A percentile compares a stretch with the other conserved stretches of the same genome.
These are phyloP conservation scores for Wallacemonas sp. DNA, from an alignment of 208 protist species.

Conservation along the genomic window DNA sequence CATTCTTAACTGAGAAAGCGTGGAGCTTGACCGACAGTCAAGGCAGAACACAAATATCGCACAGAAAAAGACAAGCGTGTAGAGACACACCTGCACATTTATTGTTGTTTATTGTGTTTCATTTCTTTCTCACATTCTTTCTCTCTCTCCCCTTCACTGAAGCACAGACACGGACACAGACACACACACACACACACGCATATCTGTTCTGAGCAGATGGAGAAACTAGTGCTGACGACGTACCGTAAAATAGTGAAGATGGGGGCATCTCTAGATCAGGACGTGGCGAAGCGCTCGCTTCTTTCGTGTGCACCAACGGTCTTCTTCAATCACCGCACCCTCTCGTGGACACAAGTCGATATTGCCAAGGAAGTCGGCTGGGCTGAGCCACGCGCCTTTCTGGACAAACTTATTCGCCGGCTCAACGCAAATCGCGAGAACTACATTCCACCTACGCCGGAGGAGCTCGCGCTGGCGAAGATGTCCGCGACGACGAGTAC, in stretches of 20 bases:
- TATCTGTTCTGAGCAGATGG: too few species aligned
- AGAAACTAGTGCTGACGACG: constrained; percentile 69
- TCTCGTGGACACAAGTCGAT: constrained; percentile 53
- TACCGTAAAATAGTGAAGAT: constrained; percentile 78
- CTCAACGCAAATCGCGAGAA: constrained; percentile 66
- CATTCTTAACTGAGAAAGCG: too few species aligned
- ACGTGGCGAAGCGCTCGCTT: constrained; percentile 58
- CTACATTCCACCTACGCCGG: constrained; percentile 52
- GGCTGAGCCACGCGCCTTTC: constrained; percentile 60
- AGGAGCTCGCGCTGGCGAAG: constrained; percentile 14
- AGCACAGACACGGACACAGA: constrained; percentile 2
- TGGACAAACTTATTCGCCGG: constrained; percentile 73
- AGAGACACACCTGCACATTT: too few species aligned
- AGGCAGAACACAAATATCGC: too few species aligned
- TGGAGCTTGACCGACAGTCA: too few species aligned
- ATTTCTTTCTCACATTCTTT: too few species aligned
- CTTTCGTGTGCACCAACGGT: constrained; percentile 56
- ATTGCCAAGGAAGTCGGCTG: constrained; percentile 42
- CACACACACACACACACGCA: too few species aligned
- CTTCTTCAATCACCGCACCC: constrained; percentile 60
- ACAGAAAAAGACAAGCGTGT: too few species aligned
- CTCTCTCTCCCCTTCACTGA: constrained; percentile 1
- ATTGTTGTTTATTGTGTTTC: too few species aligned
- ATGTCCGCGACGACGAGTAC: background rate
- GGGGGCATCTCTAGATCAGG: constrained; percentile 43